Base-by-base conservation (phyloP, 768 basidiomycete species). In the Daedaleopsis sinensis region DNA sequence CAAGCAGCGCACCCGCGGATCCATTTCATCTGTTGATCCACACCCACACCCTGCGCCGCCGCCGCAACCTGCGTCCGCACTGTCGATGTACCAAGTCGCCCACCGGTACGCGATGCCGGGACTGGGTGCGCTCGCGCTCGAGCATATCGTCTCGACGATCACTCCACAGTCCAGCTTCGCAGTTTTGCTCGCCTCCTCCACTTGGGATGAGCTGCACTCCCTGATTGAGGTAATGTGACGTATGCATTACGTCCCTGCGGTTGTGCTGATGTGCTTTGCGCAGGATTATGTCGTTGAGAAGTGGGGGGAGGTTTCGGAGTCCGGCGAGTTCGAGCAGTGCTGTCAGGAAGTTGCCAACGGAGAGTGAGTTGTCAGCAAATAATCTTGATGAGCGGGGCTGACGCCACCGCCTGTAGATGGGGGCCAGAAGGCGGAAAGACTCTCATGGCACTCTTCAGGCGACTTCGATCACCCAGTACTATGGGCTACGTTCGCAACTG, bases 211-310 rank as follows among this genome's bases (percentile, higher is more conserved):
- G 42, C 69, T 89, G 46, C 84, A 82, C 66, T 68, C 74, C 12
- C 72, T 89, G 38, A 80, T 89, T 8, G 85, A 90, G 78, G 87
- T 87, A 61, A 18, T 77, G 69, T 10, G 11, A 35, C 64, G 58
- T n/a, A 57, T 61, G 42, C 36, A 43, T 35, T 60, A 38, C 55
- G 51, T 63, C 50, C 16, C 66, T 61, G 27, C 27, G 27, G 27
- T 7, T 52, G 58, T 18, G 32, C 65, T 38, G 46, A 54, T 19
- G 37, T 3, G 2, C 16, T 52, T 16, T 21, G 7, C 0, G 1
- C 64, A 88, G 83, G 89, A 91, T 69, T 92, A 86, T 61, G 85
- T 91, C 23, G 87, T 91, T 1, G 84, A 88, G n/a, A 83, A 84
- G 66, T 91, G 89, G 89, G 84, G 86, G 46, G 85, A 86, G 58